Evolutionary conservation across 2,329 filamentous ascomycete species (phyloP), one percentile per base, ranked within the genome.

Genomic region (Fusarium sp.): DNA sequence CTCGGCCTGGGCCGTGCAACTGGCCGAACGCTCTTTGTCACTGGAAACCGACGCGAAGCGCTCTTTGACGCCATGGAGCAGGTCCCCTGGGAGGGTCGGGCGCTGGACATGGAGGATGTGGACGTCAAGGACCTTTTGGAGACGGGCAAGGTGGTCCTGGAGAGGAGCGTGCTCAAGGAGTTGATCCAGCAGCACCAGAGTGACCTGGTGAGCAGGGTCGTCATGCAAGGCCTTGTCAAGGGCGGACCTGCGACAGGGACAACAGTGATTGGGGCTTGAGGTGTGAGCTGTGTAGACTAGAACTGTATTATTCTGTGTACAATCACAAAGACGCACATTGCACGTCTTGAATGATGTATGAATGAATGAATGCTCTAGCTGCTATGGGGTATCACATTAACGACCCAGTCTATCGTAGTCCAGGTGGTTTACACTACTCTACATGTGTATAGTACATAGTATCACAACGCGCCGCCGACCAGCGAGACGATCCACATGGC

Each of bases 61-160:
- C 79, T 97, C 44, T 89, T 87, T 66, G 82, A 82, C 33, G 88
- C 88, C 31, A 80, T 97, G 72, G 82, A 84, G 47, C 78, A 84
- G 56, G 77, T 88, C 60, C 84, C 83, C 9, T 79, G 84, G 70
- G 84, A 93, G 60, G 92, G 90, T 17, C 84, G 87, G 52, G 88
- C 89, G 9, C 79, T 93, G 67, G 83, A 85, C 53, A 80, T 89
- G 56, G 79, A 83, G n/a, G 90, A 96, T 61, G 92, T 99, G 32
- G 95, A 98, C 77, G 92, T 99, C 61, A 99, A 98, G 84, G 91
- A 98, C 75, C 77, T 99, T 63, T 78, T 99, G 66, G 91, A 95
- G 79, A 88, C 89, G 49, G 90, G 91, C 49, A 87, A 93, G 70
- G 80, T 99, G 58, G 88, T 99, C 57, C 87, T 99, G 70, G 95